Conservation (phyloP, 441 rosid species). For the Populus hybrid region DNA sequence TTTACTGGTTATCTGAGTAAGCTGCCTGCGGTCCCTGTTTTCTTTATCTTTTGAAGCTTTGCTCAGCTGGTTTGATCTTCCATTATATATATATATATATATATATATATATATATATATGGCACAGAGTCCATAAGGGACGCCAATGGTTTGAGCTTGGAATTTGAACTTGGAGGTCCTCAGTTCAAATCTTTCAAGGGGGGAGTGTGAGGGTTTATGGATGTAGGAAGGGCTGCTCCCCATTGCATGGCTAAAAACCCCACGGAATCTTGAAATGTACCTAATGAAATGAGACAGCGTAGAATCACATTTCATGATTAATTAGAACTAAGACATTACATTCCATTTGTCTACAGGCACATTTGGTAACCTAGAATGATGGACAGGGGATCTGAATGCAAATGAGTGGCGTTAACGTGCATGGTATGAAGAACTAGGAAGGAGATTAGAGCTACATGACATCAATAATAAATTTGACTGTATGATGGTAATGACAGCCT, state of each 20-base stretch:
- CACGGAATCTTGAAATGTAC: not conserved
- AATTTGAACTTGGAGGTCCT: not conserved
- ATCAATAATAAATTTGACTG: not conserved
- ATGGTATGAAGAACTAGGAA: not conserved
- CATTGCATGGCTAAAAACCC: not conserved
- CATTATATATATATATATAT: no score
- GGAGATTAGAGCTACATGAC: no score
- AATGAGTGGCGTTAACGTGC: not conserved
- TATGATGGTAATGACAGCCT: not conserved
- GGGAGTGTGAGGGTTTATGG: not conserved
- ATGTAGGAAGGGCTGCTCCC: not conserved
- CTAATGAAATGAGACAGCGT: not conserved
- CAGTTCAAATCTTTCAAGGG: not conserved
- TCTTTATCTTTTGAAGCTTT: not conserved
- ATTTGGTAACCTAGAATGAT: not conserved
- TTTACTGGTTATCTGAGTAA: constrained; percentile 13
- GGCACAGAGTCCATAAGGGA: not conserved
- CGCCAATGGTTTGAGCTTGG: not conserved
- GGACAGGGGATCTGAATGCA: not conserved
- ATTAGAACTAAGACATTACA: not conserved
- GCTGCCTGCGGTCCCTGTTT: constrained; percentile 5
- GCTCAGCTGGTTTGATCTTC: not conserved
- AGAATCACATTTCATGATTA: not conserved
- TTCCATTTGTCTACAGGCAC: not conserved
- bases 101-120: not conserved